These are phyloP conservation scores for Ganoderma boninense DNA, from an alignment of 1,284 basidiomycete genomes.

Conservation along the genomic window DNA sequence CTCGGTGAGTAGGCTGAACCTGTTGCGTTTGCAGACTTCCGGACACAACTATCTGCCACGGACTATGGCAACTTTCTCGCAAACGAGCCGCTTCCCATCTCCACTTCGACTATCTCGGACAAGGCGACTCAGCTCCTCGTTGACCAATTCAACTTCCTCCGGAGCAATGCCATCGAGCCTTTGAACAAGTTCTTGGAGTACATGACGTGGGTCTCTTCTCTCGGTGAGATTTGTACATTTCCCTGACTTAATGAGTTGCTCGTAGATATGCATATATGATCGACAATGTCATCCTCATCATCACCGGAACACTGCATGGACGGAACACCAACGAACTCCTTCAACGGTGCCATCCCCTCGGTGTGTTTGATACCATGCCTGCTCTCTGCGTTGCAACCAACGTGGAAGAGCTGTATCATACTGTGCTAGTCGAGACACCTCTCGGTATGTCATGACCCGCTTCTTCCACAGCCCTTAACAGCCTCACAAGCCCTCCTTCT, in stretches of 20 bases:
- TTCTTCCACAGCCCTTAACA: background rate
- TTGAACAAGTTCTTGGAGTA: slow-evolving; percentile 96
- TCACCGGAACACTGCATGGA: slow-evolving; percentile 97
- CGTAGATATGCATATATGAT: slow-evolving; percentile 98
- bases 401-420: slow-evolving; percentile 98
- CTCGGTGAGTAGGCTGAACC: background rate
- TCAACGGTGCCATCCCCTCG: slow-evolving; percentile 96
- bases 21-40: slow-evolving; percentile 69
- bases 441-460: slow-evolving; percentile 67
- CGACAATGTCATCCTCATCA: slow-evolving; percentile 98
- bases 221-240: background rate
- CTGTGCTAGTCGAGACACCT: slow-evolving; percentile 97
- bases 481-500: background rate
- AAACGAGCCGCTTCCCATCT: slow-evolving; percentile 95
- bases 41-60: slow-evolving; percentile 93
- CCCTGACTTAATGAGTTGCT: background rate
- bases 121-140: slow-evolving; percentile 96
- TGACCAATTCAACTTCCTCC: slow-evolving; percentile 96
- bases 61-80: slow-evolving; percentile 99
- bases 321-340: slow-evolving; percentile 97
- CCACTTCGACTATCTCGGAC: slow-evolving; percentile 94
- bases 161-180: slow-evolving; percentile 91
- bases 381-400: slow-evolving; percentile 99
- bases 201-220: slow-evolving; percentile 76
- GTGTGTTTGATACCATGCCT: slow-evolving; percentile 98